Percentiles rank a stretch among this genome's conserved stretches.
phyloP scores from a whole-genome alignment of 495 filamentous ascomycete genomes.

The Hyaloscypha variabilis region DNA sequence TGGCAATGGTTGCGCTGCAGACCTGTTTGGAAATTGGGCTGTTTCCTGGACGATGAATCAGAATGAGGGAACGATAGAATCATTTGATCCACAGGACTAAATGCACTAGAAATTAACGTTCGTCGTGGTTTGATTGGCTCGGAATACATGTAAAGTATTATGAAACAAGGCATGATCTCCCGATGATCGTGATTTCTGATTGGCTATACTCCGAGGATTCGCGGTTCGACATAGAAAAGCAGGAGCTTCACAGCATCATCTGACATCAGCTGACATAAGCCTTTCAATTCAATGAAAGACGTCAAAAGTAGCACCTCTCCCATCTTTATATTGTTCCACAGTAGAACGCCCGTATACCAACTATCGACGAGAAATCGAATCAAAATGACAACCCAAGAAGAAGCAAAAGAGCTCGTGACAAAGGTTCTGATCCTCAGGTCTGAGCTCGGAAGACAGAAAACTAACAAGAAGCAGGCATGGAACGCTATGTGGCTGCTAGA shows the following conservation, averaged over 20 bases:
- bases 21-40: too few species aligned
- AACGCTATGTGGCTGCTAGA: constrained; percentile 13
- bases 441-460: background rate
- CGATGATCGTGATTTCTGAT: too few species aligned
- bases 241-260: background rate
- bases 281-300: background rate
- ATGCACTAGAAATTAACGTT: too few species aligned
- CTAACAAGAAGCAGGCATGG: constrained; percentile 18
- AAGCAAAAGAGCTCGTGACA: constrained; percentile 7
- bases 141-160: too few species aligned
- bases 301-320: background rate
- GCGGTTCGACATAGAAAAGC: too few species aligned
- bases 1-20: too few species aligned
- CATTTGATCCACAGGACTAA: too few species aligned
- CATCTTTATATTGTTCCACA: constrained; percentile 7
- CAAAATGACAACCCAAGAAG: constrained; percentile 16
- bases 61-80: too few species aligned
- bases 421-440: constrained; percentile 6
- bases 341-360: background rate
- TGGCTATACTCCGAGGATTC: too few species aligned
- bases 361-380: background rate
- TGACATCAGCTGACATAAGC: background rate
- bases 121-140: too few species aligned
- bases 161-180: too few species aligned
- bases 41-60: too few species aligned